Conservation (phyloP, 2,329 filamentous ascomycete species). For the Botrytis aclada region DNA sequence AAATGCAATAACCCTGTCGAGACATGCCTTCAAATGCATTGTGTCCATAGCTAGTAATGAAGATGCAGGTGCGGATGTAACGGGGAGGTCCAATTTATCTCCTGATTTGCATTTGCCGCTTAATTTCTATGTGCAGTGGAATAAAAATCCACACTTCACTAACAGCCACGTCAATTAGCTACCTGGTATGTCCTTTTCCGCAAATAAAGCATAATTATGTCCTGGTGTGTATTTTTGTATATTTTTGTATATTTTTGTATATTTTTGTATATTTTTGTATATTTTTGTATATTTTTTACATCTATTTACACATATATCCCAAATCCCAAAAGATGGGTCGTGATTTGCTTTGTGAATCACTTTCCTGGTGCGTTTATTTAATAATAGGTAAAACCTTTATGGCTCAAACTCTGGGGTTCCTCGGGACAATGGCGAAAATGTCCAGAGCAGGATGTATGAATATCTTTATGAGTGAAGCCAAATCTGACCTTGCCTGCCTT, state of each 20-base stretch:
- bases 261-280: too few species aligned
- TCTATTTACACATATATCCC: background rate
- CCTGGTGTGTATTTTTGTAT: background rate
- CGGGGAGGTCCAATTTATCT: background rate
- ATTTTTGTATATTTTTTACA: background rate
- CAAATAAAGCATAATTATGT: background rate
- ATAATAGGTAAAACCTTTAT: background rate
- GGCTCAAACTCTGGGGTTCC: background rate
- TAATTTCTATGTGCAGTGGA: background rate
- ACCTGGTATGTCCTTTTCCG: background rate
- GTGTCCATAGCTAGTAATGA: background rate
- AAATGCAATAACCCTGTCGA: conserved; percentile 4
- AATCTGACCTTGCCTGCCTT: background rate
- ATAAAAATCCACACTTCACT: background rate
- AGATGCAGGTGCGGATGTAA: conserved; percentile 10
- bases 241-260: too few species aligned
- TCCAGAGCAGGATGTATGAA: background rate
- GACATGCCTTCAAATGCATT: background rate
- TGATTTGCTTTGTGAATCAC: conserved; percentile 5
- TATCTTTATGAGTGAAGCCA: background rate
- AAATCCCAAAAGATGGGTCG: background rate
- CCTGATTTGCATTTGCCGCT: conserved; percentile 9
- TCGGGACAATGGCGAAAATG: background rate
- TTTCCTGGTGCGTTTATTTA: background rate
- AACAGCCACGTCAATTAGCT: conserved; percentile 5